Evolutionary conservation across 768 basidiomycete genomes (phyloP).

Genomic region (Termitomyces sp.): DNA sequence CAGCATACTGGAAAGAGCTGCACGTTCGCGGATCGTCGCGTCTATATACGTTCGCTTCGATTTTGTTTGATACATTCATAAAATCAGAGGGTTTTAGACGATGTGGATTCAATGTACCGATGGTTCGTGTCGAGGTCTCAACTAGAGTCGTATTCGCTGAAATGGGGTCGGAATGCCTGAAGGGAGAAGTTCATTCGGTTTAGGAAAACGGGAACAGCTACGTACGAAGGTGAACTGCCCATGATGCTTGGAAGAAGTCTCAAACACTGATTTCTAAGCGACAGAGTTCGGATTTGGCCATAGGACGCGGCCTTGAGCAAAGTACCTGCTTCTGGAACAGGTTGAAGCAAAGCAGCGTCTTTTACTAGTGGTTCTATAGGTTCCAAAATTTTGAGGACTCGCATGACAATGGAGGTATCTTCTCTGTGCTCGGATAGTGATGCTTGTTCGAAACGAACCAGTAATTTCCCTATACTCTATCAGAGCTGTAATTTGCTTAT

Average conservation of each 20-base stretch:
- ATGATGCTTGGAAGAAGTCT: neutral
- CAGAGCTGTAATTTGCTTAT: neutral
- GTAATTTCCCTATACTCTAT: neutral
- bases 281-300: neutral
- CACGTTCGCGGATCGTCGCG: neutral
- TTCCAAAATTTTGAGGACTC: neutral
- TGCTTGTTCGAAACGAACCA: neutral
- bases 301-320: neutral
- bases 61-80: neutral
- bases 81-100: neutral
- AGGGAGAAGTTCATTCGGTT: neutral
- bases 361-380: neutral
- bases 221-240: neutral
- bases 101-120: neutral
- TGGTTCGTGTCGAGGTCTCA: neutral
- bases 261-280: neutral
- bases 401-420: neutral
- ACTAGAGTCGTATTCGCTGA: neutral
- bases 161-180: neutral
- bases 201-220: no score
- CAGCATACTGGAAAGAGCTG: neutral
- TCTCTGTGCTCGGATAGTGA: neutral
- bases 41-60: fast-evolving
- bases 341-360: neutral
- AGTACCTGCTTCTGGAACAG: neutral